Conservation (phyloP, 139 green algal species). For the Chlorella sp. region DNA sequence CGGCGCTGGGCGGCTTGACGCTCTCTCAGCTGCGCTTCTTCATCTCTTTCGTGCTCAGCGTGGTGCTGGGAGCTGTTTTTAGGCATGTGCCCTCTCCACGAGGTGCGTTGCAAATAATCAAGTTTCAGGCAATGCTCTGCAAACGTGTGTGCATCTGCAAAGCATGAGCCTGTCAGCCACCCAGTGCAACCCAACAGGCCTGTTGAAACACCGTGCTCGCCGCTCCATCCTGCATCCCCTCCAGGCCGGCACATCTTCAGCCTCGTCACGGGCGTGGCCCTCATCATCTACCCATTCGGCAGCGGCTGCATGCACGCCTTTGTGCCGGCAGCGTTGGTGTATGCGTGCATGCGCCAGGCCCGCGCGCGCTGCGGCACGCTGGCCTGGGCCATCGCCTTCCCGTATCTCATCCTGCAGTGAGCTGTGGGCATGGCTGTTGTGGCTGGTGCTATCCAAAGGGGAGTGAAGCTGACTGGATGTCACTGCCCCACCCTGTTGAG, state of each 20-base stretch:
- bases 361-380: constrained; percentile 64
- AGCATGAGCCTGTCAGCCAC: too few relatives aligned
- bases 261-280: constrained; percentile 60
- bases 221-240: not conserved
- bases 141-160: too few relatives aligned
- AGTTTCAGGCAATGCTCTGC: too few relatives aligned
- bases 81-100: constrained; percentile 42
- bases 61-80: constrained; percentile 49
- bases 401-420: constrained; percentile 75
- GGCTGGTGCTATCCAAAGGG: too few relatives aligned
- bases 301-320: constrained; percentile 66
- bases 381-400: constrained; percentile 78
- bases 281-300: constrained; percentile 88
- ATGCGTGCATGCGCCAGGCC: constrained; percentile 67
- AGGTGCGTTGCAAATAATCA: constrained; percentile 41
- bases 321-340: constrained; percentile 60
- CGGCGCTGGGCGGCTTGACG: constrained; percentile 22
- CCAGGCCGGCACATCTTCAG: constrained; percentile 77
- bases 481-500: too few relatives aligned
- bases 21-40: constrained; percentile 66
- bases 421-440: too few relatives aligned
- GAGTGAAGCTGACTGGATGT: too few relatives aligned
- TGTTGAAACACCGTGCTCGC: too few relatives aligned
- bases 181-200: too few relatives aligned
- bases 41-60: constrained; percentile 56